Base-by-base conservation (phyloP, 148 eudicot species). In the Rhododendron ferrugineum region DNA sequence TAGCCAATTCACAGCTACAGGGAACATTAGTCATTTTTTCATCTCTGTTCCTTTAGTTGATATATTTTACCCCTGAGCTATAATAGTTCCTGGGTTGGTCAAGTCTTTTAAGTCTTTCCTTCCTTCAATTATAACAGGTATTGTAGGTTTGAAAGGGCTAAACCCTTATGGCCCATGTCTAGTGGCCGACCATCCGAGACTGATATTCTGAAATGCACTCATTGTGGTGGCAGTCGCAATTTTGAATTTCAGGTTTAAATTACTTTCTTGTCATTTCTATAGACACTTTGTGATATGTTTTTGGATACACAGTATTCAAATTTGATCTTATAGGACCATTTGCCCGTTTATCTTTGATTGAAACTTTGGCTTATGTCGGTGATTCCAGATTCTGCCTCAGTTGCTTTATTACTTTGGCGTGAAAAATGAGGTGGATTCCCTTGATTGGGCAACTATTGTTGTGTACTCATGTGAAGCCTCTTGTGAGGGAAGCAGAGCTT, bases 361-460 rank as follows among this genome's bases (percentile, higher is more conserved):
- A 32, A 73, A 47, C 44, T 72, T 49, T 49, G 62, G 52, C 54
- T 77, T 37, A 14, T 10, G 73, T 42, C 30, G 54, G 74, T 74
- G 37, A 46, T 84, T 85, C 34, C 94, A 96, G 99, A 90, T 96
- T 74, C 88, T 96, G 88, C 98, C 99, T 6, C 99, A 96, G 85
- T 84, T 94, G 87, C 95, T 96, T 23, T 94, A 93, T 86, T 95
- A 90, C 90, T 96, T 96, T 79, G 88, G 87, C 23, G 98, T 96
- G 88, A 85, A 93, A 83, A 93, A 96, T 79, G 94, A 94, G 15
- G 87, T 46, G 47, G 88, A 93, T 80, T 96, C 98, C 60, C 91
- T 95, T 88, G 98, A 96, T 85, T 96, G 99, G 98, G 92, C 95
- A 52, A 93, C 94, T 66, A 91, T 95, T 37, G 95, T 78, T 64